Conservation (phyloP, 2,329 filamentous ascomycete genomes). For the Camptophora hylomeconis region DNA sequence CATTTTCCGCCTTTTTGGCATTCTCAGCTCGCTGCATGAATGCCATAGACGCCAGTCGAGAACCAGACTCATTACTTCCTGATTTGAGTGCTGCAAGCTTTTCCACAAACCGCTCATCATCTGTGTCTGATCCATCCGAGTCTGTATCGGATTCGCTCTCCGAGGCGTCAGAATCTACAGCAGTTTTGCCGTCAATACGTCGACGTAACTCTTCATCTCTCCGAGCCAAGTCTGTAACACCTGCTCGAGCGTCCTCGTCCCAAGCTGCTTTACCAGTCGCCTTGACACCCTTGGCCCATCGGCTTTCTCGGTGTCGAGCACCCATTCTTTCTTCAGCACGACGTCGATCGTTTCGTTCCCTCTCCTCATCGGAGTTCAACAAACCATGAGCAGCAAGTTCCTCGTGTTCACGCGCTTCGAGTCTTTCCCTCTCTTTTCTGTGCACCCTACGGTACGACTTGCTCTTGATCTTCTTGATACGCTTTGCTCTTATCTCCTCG, state of each 20-base stretch:
- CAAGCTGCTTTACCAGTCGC: conserved; percentile 67
- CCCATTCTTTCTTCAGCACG: conserved; percentile 77
- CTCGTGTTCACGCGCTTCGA: conserved; percentile 32
- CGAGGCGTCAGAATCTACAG: conserved; percentile 51
- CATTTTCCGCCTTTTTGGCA: conserved; percentile 63
- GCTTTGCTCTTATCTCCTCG: conserved; percentile 75
- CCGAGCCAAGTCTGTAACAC: conserved; percentile 67
- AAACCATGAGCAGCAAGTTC: conserved; percentile 45
- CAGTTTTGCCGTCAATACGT: conserved; percentile 60
- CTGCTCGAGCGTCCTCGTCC: conserved; percentile 74
- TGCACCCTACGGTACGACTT: conserved; percentile 90
- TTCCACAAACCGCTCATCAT: conserved; percentile 35
- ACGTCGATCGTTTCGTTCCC: conserved; percentile 55
- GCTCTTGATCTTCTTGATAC: conserved; percentile 98
- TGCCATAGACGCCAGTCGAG: conserved; percentile 68
- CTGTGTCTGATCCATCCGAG: conserved; percentile 52
- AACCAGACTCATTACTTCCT: conserved; percentile 32
- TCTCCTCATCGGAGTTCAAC: conserved; percentile 50
- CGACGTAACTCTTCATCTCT: conserved; percentile 70
- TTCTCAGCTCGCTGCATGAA: conserved; percentile 91
- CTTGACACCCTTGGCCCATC: conserved; percentile 79
- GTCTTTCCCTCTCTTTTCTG: conserved; percentile 57
- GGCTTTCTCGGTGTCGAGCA: conserved; percentile 72
- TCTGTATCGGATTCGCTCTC: conserved; percentile 47
- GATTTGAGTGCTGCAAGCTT: conserved; percentile 29